Evolutionary conservation across 2,329 filamentous ascomycete species (phyloP).

Genomic region (Botrytis tulipae): DNA sequence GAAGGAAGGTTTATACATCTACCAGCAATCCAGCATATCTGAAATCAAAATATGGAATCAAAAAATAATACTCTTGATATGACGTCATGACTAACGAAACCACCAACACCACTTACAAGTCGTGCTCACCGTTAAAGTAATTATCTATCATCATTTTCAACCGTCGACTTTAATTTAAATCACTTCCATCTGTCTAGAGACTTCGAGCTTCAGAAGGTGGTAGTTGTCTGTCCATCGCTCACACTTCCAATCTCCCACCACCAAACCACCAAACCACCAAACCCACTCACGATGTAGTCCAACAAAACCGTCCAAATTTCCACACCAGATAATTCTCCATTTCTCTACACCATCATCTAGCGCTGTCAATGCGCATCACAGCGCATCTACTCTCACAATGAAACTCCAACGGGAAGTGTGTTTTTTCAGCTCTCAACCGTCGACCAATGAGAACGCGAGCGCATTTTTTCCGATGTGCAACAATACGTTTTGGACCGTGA

Average conservation of each 20-base stretch:
- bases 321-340: background rate
- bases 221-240: background rate
- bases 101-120: background rate
- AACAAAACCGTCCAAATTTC: background rate
- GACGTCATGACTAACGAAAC: background rate
- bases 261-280: background rate
- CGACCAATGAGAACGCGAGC: background rate
- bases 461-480: constrained; percentile 15
- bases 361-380: background rate
- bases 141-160: no score
- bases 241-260: no score
- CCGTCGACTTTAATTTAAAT: fast-evolving
- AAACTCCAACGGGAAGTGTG: background rate
- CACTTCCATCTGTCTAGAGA: no score
- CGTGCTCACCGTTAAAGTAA: no score
- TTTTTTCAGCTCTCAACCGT: background rate
- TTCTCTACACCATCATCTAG: fast-evolving
- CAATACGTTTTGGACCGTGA: background rate
- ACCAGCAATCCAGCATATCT: background rate
- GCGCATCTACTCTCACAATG: background rate
- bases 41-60: background rate
- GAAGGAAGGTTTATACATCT: background rate
- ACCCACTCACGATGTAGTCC: no score
- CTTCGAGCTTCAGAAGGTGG: background rate
- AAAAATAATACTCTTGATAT: background rate